A percentile compares a stretch with the other conserved stretches of the same genome.
Evolutionary conservation across 257 asterid genomes (phyloP).

Genomic region (Capsicum chinense): DNA sequence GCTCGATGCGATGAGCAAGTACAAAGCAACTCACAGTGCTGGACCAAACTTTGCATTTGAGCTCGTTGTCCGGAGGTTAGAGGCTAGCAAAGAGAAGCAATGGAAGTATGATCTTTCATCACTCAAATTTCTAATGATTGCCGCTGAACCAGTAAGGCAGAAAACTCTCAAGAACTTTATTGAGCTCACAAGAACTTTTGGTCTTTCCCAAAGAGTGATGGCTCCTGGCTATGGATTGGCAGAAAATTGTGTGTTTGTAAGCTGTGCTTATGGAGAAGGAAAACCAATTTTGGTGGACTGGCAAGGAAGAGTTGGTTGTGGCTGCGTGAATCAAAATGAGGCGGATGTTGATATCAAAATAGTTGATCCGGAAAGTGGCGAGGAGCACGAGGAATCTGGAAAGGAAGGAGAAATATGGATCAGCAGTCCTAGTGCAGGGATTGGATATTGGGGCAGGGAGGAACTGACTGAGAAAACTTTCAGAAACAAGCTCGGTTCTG

Average conservation of each 20-base stretch:
- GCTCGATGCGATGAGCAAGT: slow-evolving; percentile 67
- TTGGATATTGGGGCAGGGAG: slow-evolving; percentile 76
- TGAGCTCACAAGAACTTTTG: slow-evolving; percentile 61
- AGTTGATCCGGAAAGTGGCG: slow-evolving; percentile 64
- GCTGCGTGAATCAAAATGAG: slow-evolving; percentile 49
- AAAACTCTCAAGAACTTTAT: slow-evolving; percentile 65
- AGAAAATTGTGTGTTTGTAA: slow-evolving; percentile 82
- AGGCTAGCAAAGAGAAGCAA: slow-evolving; percentile 51
- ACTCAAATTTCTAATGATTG: slow-evolving; percentile 73
- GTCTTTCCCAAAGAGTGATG: slow-evolving; percentile 75
- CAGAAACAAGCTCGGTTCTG: slow-evolving; percentile 43
- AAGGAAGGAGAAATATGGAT: slow-evolving; percentile 90
- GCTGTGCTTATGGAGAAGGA: slow-evolving; percentile 79
- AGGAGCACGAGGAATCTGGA: slow-evolving; percentile 52
- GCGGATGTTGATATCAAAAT: slow-evolving; percentile 62
- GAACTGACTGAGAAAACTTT: slow-evolving; percentile 60
- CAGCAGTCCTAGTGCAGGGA: slow-evolving; percentile 78
- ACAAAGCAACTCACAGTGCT: slow-evolving; percentile 80
- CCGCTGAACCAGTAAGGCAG: slow-evolving; percentile 86
- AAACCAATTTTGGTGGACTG: slow-evolving; percentile 71
- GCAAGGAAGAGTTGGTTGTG: slow-evolving; percentile 88
- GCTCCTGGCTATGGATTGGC: slow-evolving; percentile 95
- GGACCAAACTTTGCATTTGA: slow-evolving; percentile 88
- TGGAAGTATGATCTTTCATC: slow-evolving; percentile 66
- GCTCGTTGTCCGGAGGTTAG: slow-evolving; percentile 66